Percentiles rank a stretch among this genome's conserved stretches.
These are phyloP conservation scores for Penicillium sp. DNA, from an alignment of 2,329 filamentous ascomycete genomes.

Conservation along the genomic window DNA sequence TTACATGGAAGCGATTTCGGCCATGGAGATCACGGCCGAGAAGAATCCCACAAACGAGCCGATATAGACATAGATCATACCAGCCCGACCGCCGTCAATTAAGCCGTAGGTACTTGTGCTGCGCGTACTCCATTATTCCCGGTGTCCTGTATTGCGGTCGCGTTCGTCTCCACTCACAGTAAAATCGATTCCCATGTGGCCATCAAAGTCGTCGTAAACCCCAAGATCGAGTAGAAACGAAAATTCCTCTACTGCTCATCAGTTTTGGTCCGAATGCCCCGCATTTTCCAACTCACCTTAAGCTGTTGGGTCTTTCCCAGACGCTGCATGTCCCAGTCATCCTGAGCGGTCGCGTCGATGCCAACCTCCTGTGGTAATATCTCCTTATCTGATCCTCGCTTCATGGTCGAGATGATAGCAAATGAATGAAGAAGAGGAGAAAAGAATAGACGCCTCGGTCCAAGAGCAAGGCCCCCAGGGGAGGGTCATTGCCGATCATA, in stretches of 20 bases:
- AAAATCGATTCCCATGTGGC: slow-evolving; percentile 43
- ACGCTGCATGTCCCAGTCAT: slow-evolving; percentile 47
- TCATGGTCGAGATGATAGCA: neutral
- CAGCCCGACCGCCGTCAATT: slow-evolving; percentile 36
- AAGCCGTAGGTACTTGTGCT: slow-evolving; percentile 31
- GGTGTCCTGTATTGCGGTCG: neutral
- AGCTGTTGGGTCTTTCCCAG: slow-evolving; percentile 53
- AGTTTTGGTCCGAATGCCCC: slow-evolving; percentile 9
- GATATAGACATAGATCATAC: slow-evolving; percentile 41
- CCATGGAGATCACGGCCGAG: slow-evolving; percentile 40
- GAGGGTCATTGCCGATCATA: neutral
- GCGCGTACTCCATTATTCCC: slow-evolving; percentile 5
- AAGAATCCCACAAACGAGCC: slow-evolving; percentile 39
- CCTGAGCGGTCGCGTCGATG: slow-evolving; percentile 18
- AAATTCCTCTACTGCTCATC: slow-evolving; percentile 38
- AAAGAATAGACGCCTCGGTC: neutral
- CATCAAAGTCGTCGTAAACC: slow-evolving; percentile 43
- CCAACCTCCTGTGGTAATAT: slow-evolving; percentile 17
- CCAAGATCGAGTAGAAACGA: slow-evolving; percentile 41
- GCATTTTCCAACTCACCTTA: slow-evolving; percentile 28
- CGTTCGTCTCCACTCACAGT: slow-evolving; percentile 28
- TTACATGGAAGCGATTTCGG: slow-evolving; percentile 43
- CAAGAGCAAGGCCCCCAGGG: too few relatives aligned
- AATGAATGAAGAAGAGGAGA: neutral
- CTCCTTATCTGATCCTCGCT: slow-evolving; percentile 12